phyloP scores from a whole-genome alignment of 2,329 filamentous ascomycete species.

The Lachnellula hyalina region DNA sequence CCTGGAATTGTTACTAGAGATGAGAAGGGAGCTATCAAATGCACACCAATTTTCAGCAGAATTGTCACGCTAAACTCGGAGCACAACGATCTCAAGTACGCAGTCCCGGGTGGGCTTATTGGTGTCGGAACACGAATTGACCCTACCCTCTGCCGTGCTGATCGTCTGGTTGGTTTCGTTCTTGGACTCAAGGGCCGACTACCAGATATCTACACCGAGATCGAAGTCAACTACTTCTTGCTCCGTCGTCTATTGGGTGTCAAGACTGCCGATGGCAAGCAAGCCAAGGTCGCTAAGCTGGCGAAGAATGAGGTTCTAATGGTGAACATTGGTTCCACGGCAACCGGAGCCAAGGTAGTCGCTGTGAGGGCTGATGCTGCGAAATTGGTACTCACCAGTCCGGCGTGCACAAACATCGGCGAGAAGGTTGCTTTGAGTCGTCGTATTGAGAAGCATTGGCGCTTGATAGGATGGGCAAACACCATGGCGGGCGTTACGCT shows the following conservation, averaged over 20 bases:
- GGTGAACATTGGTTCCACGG: constrained; percentile 98
- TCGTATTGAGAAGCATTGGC: constrained; percentile 99
- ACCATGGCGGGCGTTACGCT: constrained; percentile 32
- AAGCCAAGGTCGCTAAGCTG: constrained; percentile 97
- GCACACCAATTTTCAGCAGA: constrained; percentile 93
- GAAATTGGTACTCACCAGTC: constrained; percentile 86
- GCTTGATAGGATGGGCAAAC: constrained; percentile 85
- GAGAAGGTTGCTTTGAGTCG: constrained; percentile 96
- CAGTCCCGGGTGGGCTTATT: constrained; percentile 93
- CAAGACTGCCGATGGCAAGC: constrained; percentile 96
- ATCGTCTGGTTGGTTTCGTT: constrained; percentile 97
- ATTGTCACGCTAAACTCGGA: constrained; percentile 95
- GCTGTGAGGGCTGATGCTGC: constrained; percentile 97
- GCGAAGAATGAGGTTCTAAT: constrained; percentile 99
- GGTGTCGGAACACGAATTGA: constrained; percentile 98
- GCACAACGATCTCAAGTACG: constrained; percentile 97
- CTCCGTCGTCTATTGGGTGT: constrained; percentile 92
- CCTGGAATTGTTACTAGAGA: constrained; percentile 98
- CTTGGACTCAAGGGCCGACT: constrained; percentile 90
- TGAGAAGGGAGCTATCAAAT: constrained; percentile 87
- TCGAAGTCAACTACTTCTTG: constrained; percentile 99
- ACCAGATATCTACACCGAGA: constrained; percentile 95
- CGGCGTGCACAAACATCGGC: constrained; percentile 92
- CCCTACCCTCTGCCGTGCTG: constrained; percentile 94
- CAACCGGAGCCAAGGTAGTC: constrained; percentile 93